phyloP scores from a whole-genome alignment of 768 basidiomycete species.

The Boletus bicolor region DNA sequence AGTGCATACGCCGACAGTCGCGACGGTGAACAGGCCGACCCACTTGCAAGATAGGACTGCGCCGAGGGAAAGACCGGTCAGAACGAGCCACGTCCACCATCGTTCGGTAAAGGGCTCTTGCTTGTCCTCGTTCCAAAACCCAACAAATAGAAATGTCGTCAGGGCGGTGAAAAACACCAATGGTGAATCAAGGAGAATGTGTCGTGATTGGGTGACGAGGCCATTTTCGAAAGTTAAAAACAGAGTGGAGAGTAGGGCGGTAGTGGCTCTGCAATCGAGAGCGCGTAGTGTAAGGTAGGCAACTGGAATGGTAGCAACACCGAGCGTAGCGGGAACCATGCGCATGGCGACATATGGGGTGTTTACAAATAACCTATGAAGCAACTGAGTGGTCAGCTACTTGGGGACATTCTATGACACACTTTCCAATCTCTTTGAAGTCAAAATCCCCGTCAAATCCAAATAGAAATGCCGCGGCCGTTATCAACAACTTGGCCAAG shows the following conservation, averaged over 20 bases:
- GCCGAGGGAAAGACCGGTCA: conserved; percentile 87
- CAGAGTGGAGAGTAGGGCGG: conserved; percentile 85
- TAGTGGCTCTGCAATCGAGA: conserved; percentile 88
- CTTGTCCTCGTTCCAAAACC: conserved; percentile 90
- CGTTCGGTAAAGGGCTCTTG: conserved; percentile 73
- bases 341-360: conserved; percentile 98
- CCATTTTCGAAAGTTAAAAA: conserved; percentile 98
- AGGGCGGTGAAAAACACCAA: conserved; percentile 97
- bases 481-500: conserved; percentile 92
- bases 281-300: conserved; percentile 92
- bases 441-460: conserved; percentile 94
- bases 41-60: conserved; percentile 95
- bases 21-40: conserved; percentile 98
- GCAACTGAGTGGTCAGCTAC: background rate
- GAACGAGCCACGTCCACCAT: conserved; percentile 92
- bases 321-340: conserved; percentile 86
- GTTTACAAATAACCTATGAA: conserved; percentile 67
- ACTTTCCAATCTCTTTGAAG: conserved; percentile 96
- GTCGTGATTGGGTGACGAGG: conserved; percentile 90
- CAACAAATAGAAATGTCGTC: conserved; percentile 80
- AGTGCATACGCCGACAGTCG: conserved; percentile 85
- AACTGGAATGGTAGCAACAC: conserved; percentile 84
- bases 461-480: conserved; percentile 79
- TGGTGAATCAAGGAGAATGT: conserved; percentile 98
- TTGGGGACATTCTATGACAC: conserved; percentile 26